These are phyloP conservation scores for Morella rubra DNA, from an alignment of 306 rosid genomes.

Conservation along the genomic window DNA sequence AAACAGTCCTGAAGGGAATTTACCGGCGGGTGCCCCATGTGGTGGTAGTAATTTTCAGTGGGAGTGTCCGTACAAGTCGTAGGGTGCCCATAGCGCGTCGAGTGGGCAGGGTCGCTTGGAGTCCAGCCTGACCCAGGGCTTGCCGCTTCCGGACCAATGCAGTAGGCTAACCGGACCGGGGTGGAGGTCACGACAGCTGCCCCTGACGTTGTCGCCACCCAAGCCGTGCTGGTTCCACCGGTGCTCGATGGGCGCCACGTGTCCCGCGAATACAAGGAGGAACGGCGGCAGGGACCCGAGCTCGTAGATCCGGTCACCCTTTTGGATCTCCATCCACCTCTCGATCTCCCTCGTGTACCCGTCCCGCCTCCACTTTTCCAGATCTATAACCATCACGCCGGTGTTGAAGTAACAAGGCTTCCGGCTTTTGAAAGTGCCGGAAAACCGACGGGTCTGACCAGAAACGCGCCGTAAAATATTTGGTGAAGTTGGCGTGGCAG, in stretches of 20 bases:
- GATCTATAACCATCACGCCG: constrained; percentile 88
- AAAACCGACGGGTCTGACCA: constrained; percentile 43
- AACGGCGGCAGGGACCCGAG: constrained; percentile 79
- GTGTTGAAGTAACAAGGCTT: constrained; percentile 74
- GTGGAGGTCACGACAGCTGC: constrained; percentile 69
- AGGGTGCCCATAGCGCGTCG: constrained; percentile 60
- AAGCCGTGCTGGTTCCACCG: constrained; percentile 85
- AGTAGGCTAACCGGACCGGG: constrained; percentile 73
- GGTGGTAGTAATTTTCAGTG: constrained; percentile 27
- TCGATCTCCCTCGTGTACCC: constrained; percentile 54
- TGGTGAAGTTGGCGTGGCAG: constrained; percentile 72
- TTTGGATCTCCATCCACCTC: constrained; percentile 79
- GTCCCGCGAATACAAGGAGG: constrained; percentile 67
- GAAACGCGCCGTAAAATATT: constrained; percentile 63
- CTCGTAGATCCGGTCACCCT: constrained; percentile 64
- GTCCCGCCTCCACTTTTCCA: constrained; percentile 54
- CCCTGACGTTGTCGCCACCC: constrained; percentile 72
- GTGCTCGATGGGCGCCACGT: constrained; percentile 78
- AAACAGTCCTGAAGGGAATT: constrained; percentile 39
- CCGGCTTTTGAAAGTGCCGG: constrained; percentile 40
- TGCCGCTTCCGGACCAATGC: constrained; percentile 87
- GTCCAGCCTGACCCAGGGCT: constrained; percentile 69
- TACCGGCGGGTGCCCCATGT: constrained; percentile 32
- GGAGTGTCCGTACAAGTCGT: constrained; percentile 58
- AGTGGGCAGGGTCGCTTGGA: constrained; percentile 65